Evolutionary conservation across 352 stramenopile species (phyloP).

Genomic region (Globisporangium mamillatum): DNA sequence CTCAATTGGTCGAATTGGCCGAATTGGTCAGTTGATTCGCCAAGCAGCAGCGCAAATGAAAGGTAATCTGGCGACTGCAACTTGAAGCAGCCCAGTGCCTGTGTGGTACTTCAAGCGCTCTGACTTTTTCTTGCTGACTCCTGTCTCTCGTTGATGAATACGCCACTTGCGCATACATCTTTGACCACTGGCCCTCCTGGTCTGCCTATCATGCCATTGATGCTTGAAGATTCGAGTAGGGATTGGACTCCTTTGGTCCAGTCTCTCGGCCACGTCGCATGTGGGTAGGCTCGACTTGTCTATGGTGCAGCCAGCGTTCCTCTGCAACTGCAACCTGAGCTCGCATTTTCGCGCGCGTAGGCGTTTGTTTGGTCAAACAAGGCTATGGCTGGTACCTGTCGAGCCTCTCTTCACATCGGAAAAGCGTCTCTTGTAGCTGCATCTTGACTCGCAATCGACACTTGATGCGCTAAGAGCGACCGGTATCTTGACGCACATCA

Average conservation of each 20-base stretch:
- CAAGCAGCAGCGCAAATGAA: neutral
- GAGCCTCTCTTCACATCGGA: too few species aligned
- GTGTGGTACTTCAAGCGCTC: neutral
- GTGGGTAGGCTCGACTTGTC: neutral
- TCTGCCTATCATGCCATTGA: too few species aligned
- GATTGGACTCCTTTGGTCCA: neutral
- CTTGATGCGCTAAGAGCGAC: too few species aligned
- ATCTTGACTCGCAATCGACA: too few species aligned
- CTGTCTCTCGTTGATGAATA: neutral
- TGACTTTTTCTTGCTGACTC: neutral
- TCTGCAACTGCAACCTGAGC: neutral
- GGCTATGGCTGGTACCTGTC: too few species aligned
- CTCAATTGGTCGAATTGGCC: neutral
- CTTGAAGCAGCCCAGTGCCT: neutral
- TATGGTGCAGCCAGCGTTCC: neutral
- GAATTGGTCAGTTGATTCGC: neutral
- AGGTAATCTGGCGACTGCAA: neutral
- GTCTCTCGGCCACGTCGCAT: neutral
- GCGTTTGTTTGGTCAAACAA: too few species aligned
- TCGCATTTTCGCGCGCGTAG: too few species aligned
- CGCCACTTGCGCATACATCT: neutral
- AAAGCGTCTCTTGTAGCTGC: too few species aligned
- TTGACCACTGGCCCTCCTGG: neutral
- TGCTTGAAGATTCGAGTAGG: neutral
- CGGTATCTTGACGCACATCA: too few species aligned